Evolutionary conservation across 345 rosid species (phyloP), one percentile per base, ranked within the genome.

Genomic region (Eucalyptus melliodora): DNA sequence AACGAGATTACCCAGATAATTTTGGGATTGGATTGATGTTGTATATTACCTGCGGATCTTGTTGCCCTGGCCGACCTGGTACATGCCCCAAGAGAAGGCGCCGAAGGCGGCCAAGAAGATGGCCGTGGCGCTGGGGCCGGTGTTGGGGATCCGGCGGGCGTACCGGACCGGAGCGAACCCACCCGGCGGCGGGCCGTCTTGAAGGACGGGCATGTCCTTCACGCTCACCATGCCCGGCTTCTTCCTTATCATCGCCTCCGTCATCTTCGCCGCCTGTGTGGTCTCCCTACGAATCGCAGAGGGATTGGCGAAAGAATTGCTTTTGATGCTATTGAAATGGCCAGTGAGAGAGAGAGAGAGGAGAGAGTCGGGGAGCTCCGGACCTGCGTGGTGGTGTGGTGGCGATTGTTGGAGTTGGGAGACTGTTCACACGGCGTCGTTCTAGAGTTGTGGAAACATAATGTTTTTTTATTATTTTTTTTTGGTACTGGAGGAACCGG

Each of bases 191-290:
- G 99, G 99, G 50, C 99, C 99, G 91, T 98, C 99, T 87, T 98
- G 99, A 86, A 98, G 95, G 87, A 96, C 7, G 11, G 99, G 99
- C 99, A 98, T 98, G 91, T 97, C 99, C 92, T 96, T 97, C 81
- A 97, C 98, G 92, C 99, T 97, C 40, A 95, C 98, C 98, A 97
- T 97, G 82, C 99, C 99, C n/a, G 99, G 97, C 97, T 97, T 97
- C 55, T 96, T 97, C 95, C 99, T 95, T 67, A 97, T 95, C 96
- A 94, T 44, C 30, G 98, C 96, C 93, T 97, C 99, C 94, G 99
- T 98, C 99, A 98, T 98, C 91, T 92, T 91, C 13, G 85, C 50
- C 80, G 27, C 50, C 24, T 31, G 50, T 15, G 37, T 24, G 23
- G 59, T 37, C 50, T 80, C 89, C 55, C 86, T 77, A 21, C 27